phyloP scores from a whole-genome alignment of 768 basidiomycete genomes.

The Exidia glandulosa region DNA sequence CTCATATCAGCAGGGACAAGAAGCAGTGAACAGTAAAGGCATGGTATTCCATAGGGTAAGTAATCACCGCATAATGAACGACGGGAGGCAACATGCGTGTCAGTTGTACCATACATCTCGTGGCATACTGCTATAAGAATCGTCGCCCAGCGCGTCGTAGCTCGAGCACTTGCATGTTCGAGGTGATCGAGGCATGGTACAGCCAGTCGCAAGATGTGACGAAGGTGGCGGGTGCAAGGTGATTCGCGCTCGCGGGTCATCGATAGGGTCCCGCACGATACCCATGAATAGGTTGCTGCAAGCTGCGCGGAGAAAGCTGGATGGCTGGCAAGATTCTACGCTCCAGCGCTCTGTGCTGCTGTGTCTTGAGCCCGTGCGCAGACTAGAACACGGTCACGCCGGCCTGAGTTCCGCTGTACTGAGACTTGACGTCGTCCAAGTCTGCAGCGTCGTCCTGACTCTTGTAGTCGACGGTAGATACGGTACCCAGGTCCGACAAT shows the following conservation, averaged over 20 bases:
- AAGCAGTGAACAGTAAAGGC: background rate
- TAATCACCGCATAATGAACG: background rate
- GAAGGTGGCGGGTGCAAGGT: background rate
- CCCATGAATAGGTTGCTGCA: background rate
- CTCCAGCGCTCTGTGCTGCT: background rate
- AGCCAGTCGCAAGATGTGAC: background rate
- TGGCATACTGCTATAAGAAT: background rate
- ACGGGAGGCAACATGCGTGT: background rate
- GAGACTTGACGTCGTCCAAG: slow-evolving; percentile 79
- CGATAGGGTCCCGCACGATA: background rate
- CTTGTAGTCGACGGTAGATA: slow-evolving; percentile 75
- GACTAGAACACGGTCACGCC: slow-evolving; percentile 74
- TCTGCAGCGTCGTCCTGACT: slow-evolving; percentile 77
- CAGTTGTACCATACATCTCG: background rate
- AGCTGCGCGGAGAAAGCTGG: background rate
- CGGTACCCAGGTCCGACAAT: slow-evolving; percentile 65
- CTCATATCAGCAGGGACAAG: background rate
- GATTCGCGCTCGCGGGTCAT: background rate
- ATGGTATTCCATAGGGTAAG: background rate
- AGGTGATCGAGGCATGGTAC: background rate
- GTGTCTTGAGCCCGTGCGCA: background rate
- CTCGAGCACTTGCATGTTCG: background rate
- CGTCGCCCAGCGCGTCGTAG: background rate
- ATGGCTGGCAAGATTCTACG: background rate
- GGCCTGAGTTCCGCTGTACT: slow-evolving; percentile 76